phyloP scores from a whole-genome alignment of 768 basidiomycete species.

The Suillus spraguei region DNA sequence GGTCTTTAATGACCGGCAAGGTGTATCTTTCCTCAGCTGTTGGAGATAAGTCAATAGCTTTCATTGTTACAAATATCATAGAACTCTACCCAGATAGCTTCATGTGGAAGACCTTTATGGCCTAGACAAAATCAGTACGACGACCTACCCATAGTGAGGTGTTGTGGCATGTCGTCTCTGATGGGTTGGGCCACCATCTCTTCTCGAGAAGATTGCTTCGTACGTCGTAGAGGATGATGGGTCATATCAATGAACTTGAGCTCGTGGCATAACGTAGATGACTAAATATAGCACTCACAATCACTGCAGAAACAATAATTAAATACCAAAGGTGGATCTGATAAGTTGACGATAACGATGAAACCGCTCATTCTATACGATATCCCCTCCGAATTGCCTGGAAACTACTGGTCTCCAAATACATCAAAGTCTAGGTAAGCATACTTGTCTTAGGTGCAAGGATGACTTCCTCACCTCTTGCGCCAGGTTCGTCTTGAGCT shows the following conservation, averaged over 20 bases:
- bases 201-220: not conserved
- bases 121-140: slow-evolving; percentile 36
- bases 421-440: slow-evolving; percentile 35
- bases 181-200: slow-evolving; percentile 2
- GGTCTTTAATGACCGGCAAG: slow-evolving; percentile 48
- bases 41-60: slow-evolving; percentile 1
- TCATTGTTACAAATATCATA: slow-evolving; percentile 38
- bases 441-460: too few relatives aligned
- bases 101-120: slow-evolving; percentile 41
- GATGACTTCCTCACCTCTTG: not conserved
- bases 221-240: slow-evolving; percentile 11
- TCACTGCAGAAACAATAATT: not conserved
- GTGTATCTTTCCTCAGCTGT: slow-evolving; percentile 34
- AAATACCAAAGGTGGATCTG: not conserved
- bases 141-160: too few relatives aligned
- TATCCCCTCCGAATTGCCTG: slow-evolving; percentile 25
- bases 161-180: too few relatives aligned
- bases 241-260: too few relatives aligned
- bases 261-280: not conserved
- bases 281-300: not conserved
- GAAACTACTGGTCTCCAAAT: slow-evolving; percentile 35
- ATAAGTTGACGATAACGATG: not conserved
- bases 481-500: slow-evolving; percentile 32
- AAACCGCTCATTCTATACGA: slow-evolving; percentile 28
- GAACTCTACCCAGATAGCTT: slow-evolving; percentile 53